Evolutionary conservation across 352 stramenopile genomes (phyloP), one percentile per base, ranked within the genome.

Genomic region (Globisporangium spinosum): DNA sequence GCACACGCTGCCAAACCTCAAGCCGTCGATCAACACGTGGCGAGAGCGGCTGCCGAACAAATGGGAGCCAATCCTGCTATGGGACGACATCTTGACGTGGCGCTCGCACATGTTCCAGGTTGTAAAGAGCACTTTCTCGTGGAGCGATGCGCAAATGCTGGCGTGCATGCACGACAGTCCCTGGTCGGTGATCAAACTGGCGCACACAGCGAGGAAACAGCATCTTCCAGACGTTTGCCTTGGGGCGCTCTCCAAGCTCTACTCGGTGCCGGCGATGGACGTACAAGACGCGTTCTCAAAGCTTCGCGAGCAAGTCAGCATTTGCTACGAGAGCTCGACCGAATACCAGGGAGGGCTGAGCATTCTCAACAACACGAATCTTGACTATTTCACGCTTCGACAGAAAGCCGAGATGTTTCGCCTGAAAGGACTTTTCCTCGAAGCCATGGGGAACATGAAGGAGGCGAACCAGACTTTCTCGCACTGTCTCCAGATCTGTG

Each of bases 41-140:
- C 78, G 92, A 53, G 91, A 98, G 69, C 89, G 93, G 1, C 75
- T 98, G 56, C 93, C 93, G 9, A 98, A 98, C 75, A 96, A 96
- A 71, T 98, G 93, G 89, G 93, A 98, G 40, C 87, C 89, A 13
- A 94, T 98, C 74, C 71, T 97, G 62, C 72, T 97, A 12, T 98
- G 93, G 93, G 93, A 98, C 67, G 90, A 97, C 62, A 95, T 98
- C 38, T 75, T 98, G 22, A 97, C 89, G 62, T 98, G 93, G 93
- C 83, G 93, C 25, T 91, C 88, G 55, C 91, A 98, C 80, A 97
- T 98, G 83, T 97, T 97, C 76, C 80, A 94, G 68, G 79, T 95
- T 32, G 83, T 97, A 32, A 96, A 96, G 75, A 95, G 70, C 27
- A 94, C 85, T 27, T 97, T 96, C 62, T 88, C 77, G 8, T 94